Conservation (phyloP, 2,329 filamentous ascomycete genomes). For the Cryphonectria nitschkei region DNA sequence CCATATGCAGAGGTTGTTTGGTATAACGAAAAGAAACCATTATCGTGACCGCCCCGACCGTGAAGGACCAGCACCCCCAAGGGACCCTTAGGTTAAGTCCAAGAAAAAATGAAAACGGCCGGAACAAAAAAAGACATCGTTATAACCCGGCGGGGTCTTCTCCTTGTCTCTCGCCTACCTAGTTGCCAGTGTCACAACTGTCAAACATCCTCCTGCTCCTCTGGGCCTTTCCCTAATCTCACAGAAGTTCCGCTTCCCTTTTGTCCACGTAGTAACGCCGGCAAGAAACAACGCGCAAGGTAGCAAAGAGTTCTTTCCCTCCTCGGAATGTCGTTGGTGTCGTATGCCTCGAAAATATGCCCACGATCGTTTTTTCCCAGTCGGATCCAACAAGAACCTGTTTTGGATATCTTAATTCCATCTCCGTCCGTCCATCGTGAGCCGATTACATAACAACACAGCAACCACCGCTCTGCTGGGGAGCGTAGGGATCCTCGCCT, state of each 20-base stretch:
- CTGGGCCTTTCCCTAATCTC: slow-evolving; percentile 20
- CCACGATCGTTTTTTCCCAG: slow-evolving; percentile 18
- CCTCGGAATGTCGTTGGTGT: slow-evolving; percentile 22
- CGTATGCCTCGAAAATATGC: slow-evolving; percentile 25
- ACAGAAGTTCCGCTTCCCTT: slow-evolving; percentile 22
- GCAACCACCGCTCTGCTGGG: slow-evolving; percentile 90
- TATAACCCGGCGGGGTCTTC: slow-evolving; percentile 21
- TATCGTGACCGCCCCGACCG: slow-evolving; percentile 30
- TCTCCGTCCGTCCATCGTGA: slow-evolving; percentile 16
- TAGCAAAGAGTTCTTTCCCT: slow-evolving; percentile 18
- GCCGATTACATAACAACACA: slow-evolving; percentile 84
- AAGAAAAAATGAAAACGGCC: slow-evolving; percentile 10
- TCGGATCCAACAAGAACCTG: slow-evolving; percentile 21
- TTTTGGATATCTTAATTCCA: slow-evolving; percentile 27
- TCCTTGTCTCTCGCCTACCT: not conserved
- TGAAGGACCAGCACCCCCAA: slow-evolving; percentile 15
- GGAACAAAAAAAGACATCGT: slow-evolving; percentile 18
- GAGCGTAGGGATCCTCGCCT: slow-evolving; percentile 97
- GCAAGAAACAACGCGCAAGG: slow-evolving; percentile 29
- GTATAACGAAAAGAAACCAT: slow-evolving; percentile 34
- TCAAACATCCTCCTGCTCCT: slow-evolving; percentile 15
- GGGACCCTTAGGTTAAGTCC: slow-evolving; percentile 11
- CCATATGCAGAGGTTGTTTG: slow-evolving; percentile 26
- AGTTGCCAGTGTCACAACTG: slow-evolving; percentile 6
- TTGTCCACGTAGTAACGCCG: slow-evolving; percentile 29